Conservation (phyloP, 2,329 filamentous ascomycete genomes). For the Dactylellina cionopaga region DNA sequence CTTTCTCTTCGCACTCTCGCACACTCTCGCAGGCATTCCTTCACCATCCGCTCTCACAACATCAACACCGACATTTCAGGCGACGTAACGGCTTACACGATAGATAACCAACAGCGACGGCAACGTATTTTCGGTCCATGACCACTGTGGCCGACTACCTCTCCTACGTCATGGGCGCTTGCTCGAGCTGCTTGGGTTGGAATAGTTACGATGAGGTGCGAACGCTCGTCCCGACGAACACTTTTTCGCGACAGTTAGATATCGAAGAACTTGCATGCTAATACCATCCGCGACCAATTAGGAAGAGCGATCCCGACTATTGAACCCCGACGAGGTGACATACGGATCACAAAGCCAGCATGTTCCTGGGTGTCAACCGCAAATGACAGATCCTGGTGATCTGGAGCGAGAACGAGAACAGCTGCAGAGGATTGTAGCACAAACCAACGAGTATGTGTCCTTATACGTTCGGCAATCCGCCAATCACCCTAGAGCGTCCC, state of each 20-base stretch:
- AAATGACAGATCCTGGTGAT: slow-evolving; percentile 53
- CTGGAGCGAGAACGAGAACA: slow-evolving; percentile 52
- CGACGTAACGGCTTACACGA: slow-evolving; percentile 44
- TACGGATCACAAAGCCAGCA: slow-evolving; percentile 52
- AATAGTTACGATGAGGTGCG: slow-evolving; percentile 52
- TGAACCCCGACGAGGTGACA: slow-evolving; percentile 46
- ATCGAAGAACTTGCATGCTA: slow-evolving; percentile 15
- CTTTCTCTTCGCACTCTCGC: slow-evolving; percentile 2
- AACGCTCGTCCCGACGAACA: slow-evolving; percentile 3
- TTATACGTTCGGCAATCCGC: slow-evolving; percentile 26
- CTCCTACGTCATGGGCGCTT: slow-evolving; percentile 58
- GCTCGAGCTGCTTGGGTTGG: slow-evolving; percentile 50
- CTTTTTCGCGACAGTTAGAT: slow-evolving; percentile 2
- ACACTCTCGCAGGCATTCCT: not conserved
- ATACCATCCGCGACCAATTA: slow-evolving; percentile 22
- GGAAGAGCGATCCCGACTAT: slow-evolving; percentile 50
- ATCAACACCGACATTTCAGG: not conserved
- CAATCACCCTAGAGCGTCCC: slow-evolving; percentile 5
- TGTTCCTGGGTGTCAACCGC: slow-evolving; percentile 48
- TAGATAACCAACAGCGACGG: slow-evolving; percentile 18
- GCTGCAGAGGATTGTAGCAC: slow-evolving; percentile 49
- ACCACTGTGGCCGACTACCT: slow-evolving; percentile 11
- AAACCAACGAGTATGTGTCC: slow-evolving; percentile 52
- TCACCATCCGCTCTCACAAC: not conserved
- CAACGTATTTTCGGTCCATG: not conserved